Conservation (phyloP, 139 green algal genomes). For the Klebsormidium nitens region DNA sequence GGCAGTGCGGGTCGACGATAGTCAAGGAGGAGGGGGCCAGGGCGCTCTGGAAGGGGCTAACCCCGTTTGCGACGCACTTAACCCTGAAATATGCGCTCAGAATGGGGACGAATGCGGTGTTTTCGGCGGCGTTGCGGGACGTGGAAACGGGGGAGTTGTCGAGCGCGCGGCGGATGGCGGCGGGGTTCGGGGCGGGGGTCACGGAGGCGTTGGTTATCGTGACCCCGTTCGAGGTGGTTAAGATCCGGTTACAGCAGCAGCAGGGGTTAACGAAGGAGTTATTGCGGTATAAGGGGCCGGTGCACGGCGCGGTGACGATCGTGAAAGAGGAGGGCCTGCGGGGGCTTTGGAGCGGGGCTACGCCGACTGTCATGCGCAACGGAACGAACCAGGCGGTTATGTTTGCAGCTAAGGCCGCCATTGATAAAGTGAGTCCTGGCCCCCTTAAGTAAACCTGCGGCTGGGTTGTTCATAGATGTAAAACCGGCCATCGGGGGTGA, state of each 20-base stretch:
- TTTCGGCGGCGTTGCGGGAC: slow-evolving; percentile 68
- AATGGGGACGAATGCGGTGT: slow-evolving; percentile 87
- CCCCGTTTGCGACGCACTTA: slow-evolving; percentile 88
- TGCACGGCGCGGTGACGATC: slow-evolving; percentile 77
- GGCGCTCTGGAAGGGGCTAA: slow-evolving; percentile 90
- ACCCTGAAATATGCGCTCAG: slow-evolving; percentile 93
- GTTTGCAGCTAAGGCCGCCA: slow-evolving; percentile 85
- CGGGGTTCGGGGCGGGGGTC: slow-evolving; percentile 78
- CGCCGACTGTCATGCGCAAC: slow-evolving; percentile 85
- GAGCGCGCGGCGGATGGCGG: slow-evolving; percentile 48
- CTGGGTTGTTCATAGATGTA: too few relatives aligned
- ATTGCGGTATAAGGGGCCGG: slow-evolving; percentile 81
- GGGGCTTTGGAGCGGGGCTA: slow-evolving; percentile 79
- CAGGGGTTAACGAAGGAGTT: slow-evolving; percentile 56
- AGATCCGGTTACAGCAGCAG: slow-evolving; percentile 91
- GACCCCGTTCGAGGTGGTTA: slow-evolving; percentile 82
- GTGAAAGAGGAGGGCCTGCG: slow-evolving; percentile 73
- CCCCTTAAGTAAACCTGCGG: too few relatives aligned
- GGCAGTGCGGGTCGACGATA: slow-evolving; percentile 67
- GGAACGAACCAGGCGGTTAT: slow-evolving; percentile 95
- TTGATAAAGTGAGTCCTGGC: slow-evolving; percentile 66
- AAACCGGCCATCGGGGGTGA: too few relatives aligned
- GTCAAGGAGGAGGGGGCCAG: slow-evolving; percentile 68
- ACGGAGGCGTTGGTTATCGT: slow-evolving; percentile 89
- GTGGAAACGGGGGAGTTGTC: slow-evolving; percentile 57